Base-by-base conservation (phyloP, 2,329 filamentous ascomycete species). In the Colletotrichum truncatum region DNA sequence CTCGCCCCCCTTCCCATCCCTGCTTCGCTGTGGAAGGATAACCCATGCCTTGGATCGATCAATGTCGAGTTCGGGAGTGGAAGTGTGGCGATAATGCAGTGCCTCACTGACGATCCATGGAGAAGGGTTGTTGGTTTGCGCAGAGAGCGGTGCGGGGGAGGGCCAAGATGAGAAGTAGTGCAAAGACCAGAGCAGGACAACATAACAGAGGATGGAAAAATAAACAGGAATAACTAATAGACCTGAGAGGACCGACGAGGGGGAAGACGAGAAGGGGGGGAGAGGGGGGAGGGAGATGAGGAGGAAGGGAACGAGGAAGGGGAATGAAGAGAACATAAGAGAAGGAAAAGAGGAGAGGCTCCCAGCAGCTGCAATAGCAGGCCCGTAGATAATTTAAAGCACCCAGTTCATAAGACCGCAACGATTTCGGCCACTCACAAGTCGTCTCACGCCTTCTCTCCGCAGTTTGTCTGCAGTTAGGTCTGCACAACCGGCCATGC, bases 321-420 rank as follows among this genome's bases (percentile, higher is more conserved):
- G 18, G 14, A 23, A 7, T 16, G n/a, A 18, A 30, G 30, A 41
- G 18, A 38, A 14, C n/a, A 38, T 6, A 34, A 52, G 18, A 58
- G 21, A 16, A 23, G 21, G 30, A 39, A 38, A 16, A 53, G 32
- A 48, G 39, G 26, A 57, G 30, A 56, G 28, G 18, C 43, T 23
- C 25, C 39, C 39, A 34, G 49, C 12, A 18, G 53, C 60, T 26
- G 45, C 53, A 28, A 52, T 26, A 51, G 49, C 34, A 65, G 62
- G 56, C 62, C 62, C 57, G 49, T 62, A 62, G 41, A 65, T 62
- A 55, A 62, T 62, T 41, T 45, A 32, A 53, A 46, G 43, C 57
- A 51, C 49, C 57, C 30, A 28, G 62, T 55, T 62, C 57, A 45
- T 51, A 65, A 55, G 23, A 62, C 25, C 48, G 38, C 18, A 30